phyloP scores from a whole-genome alignment of 2,329 filamentous ascomycete genomes.

The Coniochaeta ligniaria region DNA sequence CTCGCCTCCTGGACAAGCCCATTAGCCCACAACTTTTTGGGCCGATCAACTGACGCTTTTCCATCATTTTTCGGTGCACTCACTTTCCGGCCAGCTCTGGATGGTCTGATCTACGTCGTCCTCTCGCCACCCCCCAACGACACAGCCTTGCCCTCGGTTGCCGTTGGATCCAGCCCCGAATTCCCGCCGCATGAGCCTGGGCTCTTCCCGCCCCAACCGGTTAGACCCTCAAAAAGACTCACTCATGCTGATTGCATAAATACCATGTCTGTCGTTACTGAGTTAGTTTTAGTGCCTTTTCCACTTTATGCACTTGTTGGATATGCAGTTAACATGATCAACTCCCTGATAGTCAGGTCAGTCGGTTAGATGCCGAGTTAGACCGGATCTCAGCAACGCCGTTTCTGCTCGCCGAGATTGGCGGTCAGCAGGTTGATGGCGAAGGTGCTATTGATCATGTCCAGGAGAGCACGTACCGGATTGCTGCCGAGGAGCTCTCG shows the following conservation, averaged over 20 bases:
- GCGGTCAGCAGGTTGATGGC: slow-evolving; percentile 19
- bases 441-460: slow-evolving; percentile 2
- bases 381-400: slow-evolving; percentile 51
- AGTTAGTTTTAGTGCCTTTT: slow-evolving; percentile 27
- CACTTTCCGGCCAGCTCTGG: slow-evolving; percentile 11
- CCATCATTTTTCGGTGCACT: slow-evolving; percentile 7
- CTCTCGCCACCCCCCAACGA: slow-evolving; percentile 12
- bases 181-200: background rate
- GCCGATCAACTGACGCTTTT: slow-evolving; percentile 4
- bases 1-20: background rate
- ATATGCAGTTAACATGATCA: slow-evolving; percentile 11
- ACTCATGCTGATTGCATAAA: slow-evolving; percentile 9
- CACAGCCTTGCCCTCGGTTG: background rate
- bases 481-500: slow-evolving; percentile 32
- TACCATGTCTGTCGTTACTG: slow-evolving; percentile 37
- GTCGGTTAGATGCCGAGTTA: slow-evolving; percentile 57
- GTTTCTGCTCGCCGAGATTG: slow-evolving; percentile 29
- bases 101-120: slow-evolving; percentile 14
- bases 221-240: slow-evolving; percentile 6
- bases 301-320: background rate
- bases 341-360: slow-evolving; percentile 43
- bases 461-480: background rate
- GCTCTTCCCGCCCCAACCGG: background rate
- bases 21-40: slow-evolving; percentile 7
- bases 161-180: background rate